Evolutionary conservation across 164 flowering plant genomes (phyloP).

Genomic region (Magnolia kwangsiensis): DNA sequence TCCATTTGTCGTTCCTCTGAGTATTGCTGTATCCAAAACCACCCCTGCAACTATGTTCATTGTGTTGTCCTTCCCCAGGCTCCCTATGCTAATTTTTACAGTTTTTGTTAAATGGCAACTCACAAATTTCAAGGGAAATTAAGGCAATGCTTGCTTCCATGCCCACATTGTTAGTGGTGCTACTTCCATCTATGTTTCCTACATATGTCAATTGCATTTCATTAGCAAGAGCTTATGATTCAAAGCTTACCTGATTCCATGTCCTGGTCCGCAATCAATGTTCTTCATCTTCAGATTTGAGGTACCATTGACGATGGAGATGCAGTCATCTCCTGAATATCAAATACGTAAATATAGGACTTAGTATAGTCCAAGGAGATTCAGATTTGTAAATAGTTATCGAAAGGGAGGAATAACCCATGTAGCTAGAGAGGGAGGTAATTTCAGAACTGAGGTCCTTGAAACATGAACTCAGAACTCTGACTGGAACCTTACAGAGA

Average conservation of each 20-base stretch:
- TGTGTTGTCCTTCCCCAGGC: conserved; percentile 89
- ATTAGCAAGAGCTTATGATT: not conserved
- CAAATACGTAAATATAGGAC: conserved; percentile 2
- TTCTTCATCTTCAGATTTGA: conserved; percentile 78
- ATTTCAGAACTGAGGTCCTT: too few relatives aligned
- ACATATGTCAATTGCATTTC: not conserved
- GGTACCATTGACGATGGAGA: conserved; percentile 83
- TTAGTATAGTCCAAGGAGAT: not conserved
- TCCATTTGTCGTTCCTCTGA: conserved; percentile 73
- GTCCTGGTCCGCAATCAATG: conserved; percentile 83
- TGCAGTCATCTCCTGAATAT: conserved; percentile 73
- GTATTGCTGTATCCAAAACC: conserved; percentile 65
- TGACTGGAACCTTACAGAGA: too few relatives aligned
- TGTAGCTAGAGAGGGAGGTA: too few relatives aligned
- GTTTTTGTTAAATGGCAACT: not conserved
- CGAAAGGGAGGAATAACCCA: too few relatives aligned
- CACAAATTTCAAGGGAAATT: not conserved
- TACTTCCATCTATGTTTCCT: not conserved
- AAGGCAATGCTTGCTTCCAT: not conserved
- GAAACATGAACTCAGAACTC: too few relatives aligned
- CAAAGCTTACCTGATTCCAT: conserved; percentile 73
- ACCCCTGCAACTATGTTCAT: conserved; percentile 62
- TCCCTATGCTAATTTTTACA: conserved; percentile 65
- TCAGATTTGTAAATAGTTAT: too few relatives aligned
- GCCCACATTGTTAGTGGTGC: not conserved